Base-by-base conservation (phyloP, 148 eudicot species). In the Silene conica region DNA sequence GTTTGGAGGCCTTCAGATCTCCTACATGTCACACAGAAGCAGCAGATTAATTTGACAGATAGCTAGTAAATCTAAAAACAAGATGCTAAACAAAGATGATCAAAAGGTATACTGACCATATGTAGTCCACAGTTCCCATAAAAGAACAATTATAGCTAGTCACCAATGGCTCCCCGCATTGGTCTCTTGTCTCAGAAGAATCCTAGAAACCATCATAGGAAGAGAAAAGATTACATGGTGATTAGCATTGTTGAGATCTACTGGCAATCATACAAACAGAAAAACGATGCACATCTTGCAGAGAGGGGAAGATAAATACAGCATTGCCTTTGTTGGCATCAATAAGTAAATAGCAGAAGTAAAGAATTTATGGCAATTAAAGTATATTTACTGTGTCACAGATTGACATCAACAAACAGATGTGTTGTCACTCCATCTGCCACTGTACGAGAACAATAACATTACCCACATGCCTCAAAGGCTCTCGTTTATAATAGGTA, bases 1-100 rank as follows among this genome's bases (percentile, higher is more conserved):
- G 99, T 95, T 81, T 82, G 83, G 31, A 95, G 94, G 73, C 99
- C 96, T 84, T 92, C 94, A 70, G 97, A 87, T 80, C 88, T 92
- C 99, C 99, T 95, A 85, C 66, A 74, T 76, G 50, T 41, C 75
- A 78, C 65, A 73, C 55, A 50, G 57, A 52, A 54, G 52, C 20
- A 77, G 64, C 48, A 62, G 54, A 54, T 43, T 45, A 73, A 28
- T 18, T 3, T 38, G 60, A 65, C 45, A 73, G 23, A 1, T 31
- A 23, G 16, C 11, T 5, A 2, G 23, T 5, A 23, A 46, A 46
- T 48, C 21, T 69, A n/a, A 73, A 46, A 60, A 61, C 11, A 3
- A 68, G 41, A 48, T 54, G 74, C 7, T 38, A 69, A 71, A 54
- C 71, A 38, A 66, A 72, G 57, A 72, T 28, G 64, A 31, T 5